Conservation (phyloP, 352 stramenopile species). For the Phytophthora pluvialis region DNA sequence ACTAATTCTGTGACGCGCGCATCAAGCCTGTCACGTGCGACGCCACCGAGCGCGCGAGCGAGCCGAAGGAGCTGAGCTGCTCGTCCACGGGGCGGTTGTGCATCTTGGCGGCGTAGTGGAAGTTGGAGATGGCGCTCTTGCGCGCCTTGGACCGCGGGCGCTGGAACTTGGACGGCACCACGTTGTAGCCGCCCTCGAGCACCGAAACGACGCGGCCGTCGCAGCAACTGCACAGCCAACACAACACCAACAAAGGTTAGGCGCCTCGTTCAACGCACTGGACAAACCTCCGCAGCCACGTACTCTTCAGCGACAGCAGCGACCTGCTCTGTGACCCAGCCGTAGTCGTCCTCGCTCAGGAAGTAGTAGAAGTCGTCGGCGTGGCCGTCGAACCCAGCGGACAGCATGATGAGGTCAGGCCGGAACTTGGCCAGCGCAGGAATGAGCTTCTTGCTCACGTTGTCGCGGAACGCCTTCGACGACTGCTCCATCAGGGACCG, state of each 20-base stretch:
- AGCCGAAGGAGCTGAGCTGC: conserved; percentile 59
- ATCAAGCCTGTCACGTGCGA: conserved; percentile 68
- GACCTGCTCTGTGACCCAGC: conserved; percentile 86
- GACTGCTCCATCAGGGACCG: conserved; percentile 55
- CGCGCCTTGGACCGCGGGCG: conserved; percentile 38
- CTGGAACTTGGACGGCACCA: conserved; percentile 57
- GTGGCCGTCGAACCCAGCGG: conserved; percentile 72
- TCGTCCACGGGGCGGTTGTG: conserved; percentile 63
- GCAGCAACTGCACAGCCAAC: conserved; percentile 79
- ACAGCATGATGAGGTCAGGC: conserved; percentile 73
- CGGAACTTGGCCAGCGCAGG: conserved; percentile 54
- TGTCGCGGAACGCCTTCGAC: conserved; percentile 53
- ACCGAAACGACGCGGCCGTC: conserved; percentile 94
- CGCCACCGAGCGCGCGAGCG: conserved; percentile 61
- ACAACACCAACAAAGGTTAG: conserved; percentile 15
- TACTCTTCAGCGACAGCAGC: conserved; percentile 93
- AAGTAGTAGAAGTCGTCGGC: conserved; percentile 77
- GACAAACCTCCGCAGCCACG: conserved; percentile 13
- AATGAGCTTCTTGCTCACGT: conserved; percentile 51
- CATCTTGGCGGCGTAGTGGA: conserved; percentile 55
- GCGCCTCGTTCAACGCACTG: neutral
- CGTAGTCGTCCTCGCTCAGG: conserved; percentile 87
- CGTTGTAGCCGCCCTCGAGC: conserved; percentile 94
- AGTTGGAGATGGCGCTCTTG: conserved; percentile 50
- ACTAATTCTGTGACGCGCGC: conserved; percentile 43